phyloP scores from a whole-genome alignment of 306 rosid species.

The Ormosia emarginata region DNA sequence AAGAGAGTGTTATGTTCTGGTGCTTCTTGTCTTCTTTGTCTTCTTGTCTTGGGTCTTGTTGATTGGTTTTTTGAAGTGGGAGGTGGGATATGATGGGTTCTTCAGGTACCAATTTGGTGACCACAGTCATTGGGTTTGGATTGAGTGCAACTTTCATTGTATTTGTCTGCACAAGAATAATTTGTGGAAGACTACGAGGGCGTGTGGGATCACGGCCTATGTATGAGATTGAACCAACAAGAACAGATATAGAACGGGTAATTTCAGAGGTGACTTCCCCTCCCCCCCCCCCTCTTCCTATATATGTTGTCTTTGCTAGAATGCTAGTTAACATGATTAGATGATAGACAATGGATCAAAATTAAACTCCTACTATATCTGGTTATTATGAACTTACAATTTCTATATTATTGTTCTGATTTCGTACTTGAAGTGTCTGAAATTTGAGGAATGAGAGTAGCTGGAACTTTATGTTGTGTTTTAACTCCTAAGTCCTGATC shows the following conservation, averaged over 20 bases:
- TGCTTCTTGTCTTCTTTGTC: slow-evolving; percentile 4
- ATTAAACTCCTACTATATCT: background rate
- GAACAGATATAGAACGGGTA: slow-evolving; percentile 80
- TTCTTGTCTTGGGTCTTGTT: background rate
- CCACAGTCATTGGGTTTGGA: slow-evolving; percentile 84
- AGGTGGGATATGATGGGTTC: slow-evolving; percentile 38
- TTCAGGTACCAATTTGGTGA: slow-evolving; percentile 60
- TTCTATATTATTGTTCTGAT: background rate
- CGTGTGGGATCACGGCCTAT: slow-evolving; percentile 41
- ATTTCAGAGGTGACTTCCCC: background rate
- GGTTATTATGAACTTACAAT: background rate
- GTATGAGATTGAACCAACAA: slow-evolving; percentile 60
- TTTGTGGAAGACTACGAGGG: slow-evolving; percentile 76
- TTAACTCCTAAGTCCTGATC: background rate
- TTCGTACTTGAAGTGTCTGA: background rate
- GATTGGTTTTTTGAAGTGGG: slow-evolving; percentile 18
- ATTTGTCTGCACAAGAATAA: slow-evolving; percentile 89
- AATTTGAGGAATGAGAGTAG: background rate
- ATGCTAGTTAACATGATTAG: background rate
- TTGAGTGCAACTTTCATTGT: slow-evolving; percentile 94
- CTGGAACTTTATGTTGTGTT: background rate
- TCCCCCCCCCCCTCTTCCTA: background rate
- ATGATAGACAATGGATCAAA: background rate
- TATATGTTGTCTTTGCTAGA: background rate
- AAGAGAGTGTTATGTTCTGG: background rate